Percentiles rank a stretch among this genome's conserved stretches.
phyloP scores from a whole-genome alignment of 176 grass and related monocot genomes.

The Aegilops bicornis region DNA sequence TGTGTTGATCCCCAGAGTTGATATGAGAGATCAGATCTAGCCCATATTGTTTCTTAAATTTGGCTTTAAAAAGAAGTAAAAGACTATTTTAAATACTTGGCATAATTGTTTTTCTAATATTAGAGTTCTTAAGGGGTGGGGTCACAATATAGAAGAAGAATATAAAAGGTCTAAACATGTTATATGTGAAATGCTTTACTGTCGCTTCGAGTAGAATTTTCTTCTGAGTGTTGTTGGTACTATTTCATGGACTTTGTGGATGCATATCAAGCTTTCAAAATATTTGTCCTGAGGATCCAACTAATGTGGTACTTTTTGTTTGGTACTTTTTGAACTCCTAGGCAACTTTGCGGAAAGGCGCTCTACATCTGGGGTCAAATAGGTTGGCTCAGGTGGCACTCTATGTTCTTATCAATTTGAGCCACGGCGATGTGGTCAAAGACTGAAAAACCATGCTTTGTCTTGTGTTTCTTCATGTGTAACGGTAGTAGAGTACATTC shows the following conservation, averaged over 20 bases:
- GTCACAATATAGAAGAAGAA: background rate
- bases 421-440: background rate
- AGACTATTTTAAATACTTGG: background rate
- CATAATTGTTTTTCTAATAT: background rate
- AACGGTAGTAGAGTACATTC: background rate
- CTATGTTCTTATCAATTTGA: background rate
- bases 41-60: too few relatives aligned
- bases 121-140: too few relatives aligned
- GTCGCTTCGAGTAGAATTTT: background rate
- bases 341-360: background rate
- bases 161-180: background rate
- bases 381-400: background rate
- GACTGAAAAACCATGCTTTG: background rate
- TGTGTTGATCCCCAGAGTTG: background rate
- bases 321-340: background rate
- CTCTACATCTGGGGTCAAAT: background rate
- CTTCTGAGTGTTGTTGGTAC: background rate
- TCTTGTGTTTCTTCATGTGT: background rate
- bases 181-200: background rate
- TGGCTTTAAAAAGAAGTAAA: too few relatives aligned
- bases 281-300: background rate
- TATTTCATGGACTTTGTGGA: background rate
- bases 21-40: too few relatives aligned
- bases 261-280: background rate
- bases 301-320: background rate